Conservation (phyloP, 1,139 yeast species). For the Zygoascus sp. region DNA sequence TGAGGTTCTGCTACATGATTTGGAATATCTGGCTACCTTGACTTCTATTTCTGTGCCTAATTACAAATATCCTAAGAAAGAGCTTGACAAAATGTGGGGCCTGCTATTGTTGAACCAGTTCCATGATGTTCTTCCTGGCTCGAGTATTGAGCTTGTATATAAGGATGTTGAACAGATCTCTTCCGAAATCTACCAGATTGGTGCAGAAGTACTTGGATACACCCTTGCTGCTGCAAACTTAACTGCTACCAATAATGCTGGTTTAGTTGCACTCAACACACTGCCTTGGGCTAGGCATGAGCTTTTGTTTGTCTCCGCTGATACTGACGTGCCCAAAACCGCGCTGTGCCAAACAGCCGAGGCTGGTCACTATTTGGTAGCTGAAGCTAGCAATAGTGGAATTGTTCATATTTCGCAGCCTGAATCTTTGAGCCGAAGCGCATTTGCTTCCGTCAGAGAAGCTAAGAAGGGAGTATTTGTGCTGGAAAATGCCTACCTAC, state of each 20-base stretch:
- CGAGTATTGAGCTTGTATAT: constrained; percentile 94
- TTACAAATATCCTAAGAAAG: constrained; percentile 66
- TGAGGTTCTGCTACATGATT: constrained; percentile 75
- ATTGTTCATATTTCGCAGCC: constrained; percentile 15
- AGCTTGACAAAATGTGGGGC: constrained; percentile 76
- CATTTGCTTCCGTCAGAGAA: constrained; percentile 32
- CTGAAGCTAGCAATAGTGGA: constrained; percentile 20
- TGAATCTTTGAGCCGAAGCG: constrained; percentile 13
- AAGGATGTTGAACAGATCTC: constrained; percentile 85
- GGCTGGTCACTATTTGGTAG: constrained; percentile 17
- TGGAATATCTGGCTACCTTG: constrained; percentile 76
- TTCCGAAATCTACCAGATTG: constrained; percentile 48
- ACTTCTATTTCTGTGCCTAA: constrained; percentile 51
- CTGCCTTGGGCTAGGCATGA: constrained; percentile 67
- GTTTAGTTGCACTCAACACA: constrained; percentile 45
- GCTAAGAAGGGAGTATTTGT: constrained; percentile 41
- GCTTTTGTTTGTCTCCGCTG: constrained; percentile 39
- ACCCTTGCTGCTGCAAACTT: constrained; percentile 38
- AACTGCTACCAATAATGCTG: constrained; percentile 18
- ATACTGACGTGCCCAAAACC: constrained; percentile 15
- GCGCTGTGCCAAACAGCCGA: constrained; percentile 11
- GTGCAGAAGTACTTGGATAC: constrained; percentile 48
- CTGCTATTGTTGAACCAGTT: constrained; percentile 84
- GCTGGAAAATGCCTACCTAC: constrained; percentile 56
- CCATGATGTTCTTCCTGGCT: constrained; percentile 95